Evolutionary conservation across 768 basidiomycete species (phyloP), one percentile per base, ranked within the genome.

Genomic region (Tremella yokohamensis): DNA sequence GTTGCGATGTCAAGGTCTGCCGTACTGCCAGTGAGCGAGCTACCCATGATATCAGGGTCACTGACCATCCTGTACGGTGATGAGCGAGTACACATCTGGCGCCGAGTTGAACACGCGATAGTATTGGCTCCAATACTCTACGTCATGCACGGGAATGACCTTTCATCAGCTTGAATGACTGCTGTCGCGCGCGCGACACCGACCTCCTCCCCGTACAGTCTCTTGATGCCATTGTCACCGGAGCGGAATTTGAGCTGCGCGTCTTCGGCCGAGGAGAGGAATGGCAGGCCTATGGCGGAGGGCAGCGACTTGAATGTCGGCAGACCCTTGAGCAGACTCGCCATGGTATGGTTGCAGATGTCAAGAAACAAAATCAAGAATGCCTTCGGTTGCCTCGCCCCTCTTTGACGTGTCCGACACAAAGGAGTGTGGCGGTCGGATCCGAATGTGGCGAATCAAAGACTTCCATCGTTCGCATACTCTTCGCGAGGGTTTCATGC

Each of bases 111-210:
- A 94, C 16, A 96, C 80, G 47, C 83, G 77, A 63, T 87, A 85
- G 70, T 87, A 96, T 79, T 94, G 91, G 58, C 90, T 83, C 91
- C 91, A 94, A 70, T 93, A 92, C n/a, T 74, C 79, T 8, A 74
- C 66, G 70, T 96, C 92, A 1, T 78, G 82, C 57, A 84, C 80
- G 2, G 84, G 75, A 50, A 93, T 91, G 66, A 87, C 84, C 89
- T 91, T 59, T 12, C 29, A 38, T 56, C 54, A 48, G 54, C 24
- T 22, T 34, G 18, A 34, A 16, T 13, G 29, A 48, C 18, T 3
- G 1, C 24, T 24, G 13, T 8, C 44, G 26, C 11, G n/a, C 16
- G 19, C 20, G 25, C 29, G 79, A n/a, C 4, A 63, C 89, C 64
- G 76, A 91, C 90, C 65, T 90, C 83, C 29, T 81, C 82, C 13